Base-by-base conservation (phyloP, 2,329 filamentous ascomycete species). In the Colletotrichum tropicicola region DNA sequence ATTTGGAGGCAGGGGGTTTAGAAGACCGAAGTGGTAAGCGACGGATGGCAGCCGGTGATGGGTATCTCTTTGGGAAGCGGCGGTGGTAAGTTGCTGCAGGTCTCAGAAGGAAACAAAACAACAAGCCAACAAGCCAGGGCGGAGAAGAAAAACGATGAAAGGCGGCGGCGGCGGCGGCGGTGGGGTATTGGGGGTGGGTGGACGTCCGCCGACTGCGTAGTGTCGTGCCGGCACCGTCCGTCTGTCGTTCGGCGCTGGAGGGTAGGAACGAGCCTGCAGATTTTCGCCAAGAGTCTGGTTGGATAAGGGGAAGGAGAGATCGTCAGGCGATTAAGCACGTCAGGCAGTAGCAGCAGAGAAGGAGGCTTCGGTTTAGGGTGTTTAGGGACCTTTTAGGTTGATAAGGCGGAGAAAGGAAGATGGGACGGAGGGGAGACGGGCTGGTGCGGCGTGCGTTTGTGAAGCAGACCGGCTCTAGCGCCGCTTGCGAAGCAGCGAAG, bases 401-500 rank as follows among this genome's bases (percentile, higher is more conserved):
- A 44, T 21, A 49, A 61, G 57, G 61, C 27, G 48, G 17, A 37
- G 13, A 25, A 37, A 43, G 37, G 15, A 44, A 51, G 62, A 55
- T 62, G 51, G 62, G 62, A 62, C 57, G 57, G 62, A 28, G 44
- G 28, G 37, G 30, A 49, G 49, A 45, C 35, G 28, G 56, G 49
- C 61, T 57, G 61, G 54, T 48, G 32, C 23, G 52, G 9, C 28
- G 45, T 21, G 10, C 21, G 19, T 21, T 35, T 12, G 52, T 53
- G 59, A 54, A 49, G 61, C 57, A 65, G 49, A 54, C 32, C 47
- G 49, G 57, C 35, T 51, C 57, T 37, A 21, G 44, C 57, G 43
- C 51, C 44, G 49, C 62, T 54, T 44, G 35, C 57, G n/a, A 65
- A 47, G 19, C 9, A n/a, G 41, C 39, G 49, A 65, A 43, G 19